Evolutionary conservation across 2,329 filamentous ascomycete species (phyloP).

Genomic region (Cladophialophora immunda): DNA sequence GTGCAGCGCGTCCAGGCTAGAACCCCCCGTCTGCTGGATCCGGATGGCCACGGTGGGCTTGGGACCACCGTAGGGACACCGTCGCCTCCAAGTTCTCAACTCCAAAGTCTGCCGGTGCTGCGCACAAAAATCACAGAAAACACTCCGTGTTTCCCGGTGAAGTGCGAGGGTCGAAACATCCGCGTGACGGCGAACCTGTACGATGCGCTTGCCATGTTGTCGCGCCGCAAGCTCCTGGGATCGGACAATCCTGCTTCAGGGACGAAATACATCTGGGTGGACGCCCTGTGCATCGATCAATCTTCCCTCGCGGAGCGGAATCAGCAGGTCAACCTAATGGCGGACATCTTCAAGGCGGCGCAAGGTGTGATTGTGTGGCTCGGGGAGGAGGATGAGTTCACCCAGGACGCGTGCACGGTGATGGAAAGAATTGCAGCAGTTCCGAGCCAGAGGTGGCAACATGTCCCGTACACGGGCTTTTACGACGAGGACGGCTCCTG

Average conservation of each 20-base stretch:
- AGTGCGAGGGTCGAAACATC: slow-evolving; percentile 19
- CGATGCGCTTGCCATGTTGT: slow-evolving; percentile 17
- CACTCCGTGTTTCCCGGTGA: slow-evolving; percentile 19
- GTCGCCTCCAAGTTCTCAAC: background rate
- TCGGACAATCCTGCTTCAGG: background rate
- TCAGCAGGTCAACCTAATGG: slow-evolving; percentile 36
- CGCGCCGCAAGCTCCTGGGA: background rate
- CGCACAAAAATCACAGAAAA: slow-evolving; percentile 16
- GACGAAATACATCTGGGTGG: slow-evolving; percentile 33
- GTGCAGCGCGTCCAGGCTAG: slow-evolving; percentile 17
- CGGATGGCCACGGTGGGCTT: background rate
- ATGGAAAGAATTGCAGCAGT: slow-evolving; percentile 2
- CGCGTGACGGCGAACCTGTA: slow-evolving; percentile 21
- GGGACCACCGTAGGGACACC: background rate
- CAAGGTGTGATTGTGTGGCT: slow-evolving; percentile 24
- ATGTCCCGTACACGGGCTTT: slow-evolving; percentile 1
- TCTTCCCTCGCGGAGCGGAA: slow-evolving; percentile 30
- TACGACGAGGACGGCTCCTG: slow-evolving; percentile 8
- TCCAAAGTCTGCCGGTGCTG: background rate
- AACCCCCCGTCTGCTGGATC: slow-evolving; percentile 9
- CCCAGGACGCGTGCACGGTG: slow-evolving; percentile 7
- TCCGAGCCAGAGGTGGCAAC: background rate
- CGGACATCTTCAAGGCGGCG: slow-evolving; percentile 28
- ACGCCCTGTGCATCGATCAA: slow-evolving; percentile 39
- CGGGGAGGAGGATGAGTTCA: slow-evolving; percentile 24